Percentiles rank a stretch among this genome's conserved stretches.
Conservation (phyloP, 306 rosid species). For the Glycine soja region DNA sequence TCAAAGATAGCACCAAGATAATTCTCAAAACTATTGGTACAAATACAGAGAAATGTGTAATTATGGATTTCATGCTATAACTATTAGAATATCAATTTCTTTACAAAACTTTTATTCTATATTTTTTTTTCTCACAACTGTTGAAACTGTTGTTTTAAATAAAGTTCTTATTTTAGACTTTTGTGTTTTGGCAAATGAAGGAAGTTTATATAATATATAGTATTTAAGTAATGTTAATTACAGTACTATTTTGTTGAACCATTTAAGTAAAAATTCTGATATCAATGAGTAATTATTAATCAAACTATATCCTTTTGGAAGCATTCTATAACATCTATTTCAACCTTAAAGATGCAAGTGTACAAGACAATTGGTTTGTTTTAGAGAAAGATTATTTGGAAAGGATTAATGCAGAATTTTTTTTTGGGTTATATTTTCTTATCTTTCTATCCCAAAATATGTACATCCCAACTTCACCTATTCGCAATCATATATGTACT, state of each 20-base stretch:
- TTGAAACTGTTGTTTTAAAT: not conserved
- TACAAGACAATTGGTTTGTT: not conserved
- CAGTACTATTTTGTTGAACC: not conserved
- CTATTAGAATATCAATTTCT: not conserved
- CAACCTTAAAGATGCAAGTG: not conserved
- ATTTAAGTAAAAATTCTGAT: not conserved
- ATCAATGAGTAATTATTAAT: not conserved
- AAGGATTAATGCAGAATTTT: not conserved
- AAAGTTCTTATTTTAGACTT: not conserved
- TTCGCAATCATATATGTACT: conserved; percentile 11
- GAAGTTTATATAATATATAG: not conserved
- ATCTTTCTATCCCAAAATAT: not conserved
- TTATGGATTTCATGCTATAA: conserved; percentile 15
- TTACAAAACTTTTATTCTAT: not conserved
- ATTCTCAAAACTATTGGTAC: not conserved
- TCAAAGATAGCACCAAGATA: not conserved
- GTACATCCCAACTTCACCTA: not conserved
- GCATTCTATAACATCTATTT: not conserved
- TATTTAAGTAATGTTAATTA: not conserved
- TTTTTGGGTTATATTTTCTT: conserved; percentile 13
- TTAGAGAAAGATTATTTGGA: not conserved
- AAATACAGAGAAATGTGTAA: not conserved
- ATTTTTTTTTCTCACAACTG: not conserved
- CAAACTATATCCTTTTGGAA: not conserved
- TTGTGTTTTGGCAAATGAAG: conserved; percentile 4